Base-by-base conservation (phyloP, 768 basidiomycete genomes). In the Russula abietina region DNA sequence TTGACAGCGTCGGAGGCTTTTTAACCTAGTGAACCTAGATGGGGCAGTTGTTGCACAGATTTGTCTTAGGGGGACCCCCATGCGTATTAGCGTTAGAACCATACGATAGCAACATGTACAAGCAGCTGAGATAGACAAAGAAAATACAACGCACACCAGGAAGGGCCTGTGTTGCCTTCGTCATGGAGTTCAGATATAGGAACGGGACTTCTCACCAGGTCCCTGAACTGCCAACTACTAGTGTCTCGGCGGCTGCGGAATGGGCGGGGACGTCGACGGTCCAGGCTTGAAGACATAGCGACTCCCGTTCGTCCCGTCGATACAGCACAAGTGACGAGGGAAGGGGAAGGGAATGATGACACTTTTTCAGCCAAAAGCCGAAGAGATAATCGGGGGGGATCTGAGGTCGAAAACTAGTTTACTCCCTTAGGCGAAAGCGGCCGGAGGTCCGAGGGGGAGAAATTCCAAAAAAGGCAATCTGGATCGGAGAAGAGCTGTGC, bases 61-160 rank as follows among this genome's bases (percentile, higher is more conserved):
- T 17, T 33, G 57, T 26, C 33, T 16, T 36, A 19, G 22, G 91
- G 3, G n/a, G 22, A 22, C 4, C 45, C 45, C 72, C 88, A 91
- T 89, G 71, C 92, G 93, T 71, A 84, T 84, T 17, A 84, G 87
- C 73, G 90, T 93, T 73, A 94, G 93, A 69, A 74, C 43, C 78
- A 6, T 77, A 59, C 60, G 17, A 6, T 70, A 67, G 16, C 52
- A 36, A 45, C 43, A 43, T 43, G 41, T 43, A 43, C 41, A 43
- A 43, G 41, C 41, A 68, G 12, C 57, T 55, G 26, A 51, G 43
- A 49, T 53, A 52, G 41, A 61, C 59, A 56, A 65, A 19, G 57
- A 48, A 24, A 65, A 52, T 55, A 67, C 66, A 67, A 67, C 19
- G 49, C 56, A 38, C 22, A 52, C 64, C 38, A 55, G 53, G 64